Evolutionary conservation across 805 yeast genomes (phyloP).

Genomic region (Metschnikowia colocasiae): DNA sequence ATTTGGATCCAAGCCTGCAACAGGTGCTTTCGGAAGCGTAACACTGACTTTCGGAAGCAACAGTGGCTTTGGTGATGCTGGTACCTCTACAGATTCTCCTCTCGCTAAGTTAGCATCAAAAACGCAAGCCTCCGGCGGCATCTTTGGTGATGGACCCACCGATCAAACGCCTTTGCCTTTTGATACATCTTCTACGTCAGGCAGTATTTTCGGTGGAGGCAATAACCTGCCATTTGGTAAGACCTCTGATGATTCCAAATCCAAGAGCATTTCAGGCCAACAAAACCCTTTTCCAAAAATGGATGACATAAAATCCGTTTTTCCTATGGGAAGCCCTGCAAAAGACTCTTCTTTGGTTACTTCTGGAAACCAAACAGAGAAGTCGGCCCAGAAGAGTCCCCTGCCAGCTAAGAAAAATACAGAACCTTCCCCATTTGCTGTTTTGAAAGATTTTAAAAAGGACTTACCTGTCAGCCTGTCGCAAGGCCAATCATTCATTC

Average conservation of each 20-base stretch:
- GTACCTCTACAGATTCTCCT: background rate
- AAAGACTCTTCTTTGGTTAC: background rate
- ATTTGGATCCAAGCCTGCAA: conserved; percentile 10
- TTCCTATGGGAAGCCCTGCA: background rate
- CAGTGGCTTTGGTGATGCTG: background rate
- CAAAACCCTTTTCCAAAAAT: background rate
- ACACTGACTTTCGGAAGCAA: background rate
- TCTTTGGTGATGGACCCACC: background rate
- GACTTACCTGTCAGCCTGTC: background rate
- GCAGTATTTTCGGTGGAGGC: background rate
- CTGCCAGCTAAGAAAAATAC: too few relatives aligned
- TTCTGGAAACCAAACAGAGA: background rate
- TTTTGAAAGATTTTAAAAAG: background rate
- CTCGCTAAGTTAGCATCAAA: conserved; percentile 2
- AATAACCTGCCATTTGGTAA: background rate
- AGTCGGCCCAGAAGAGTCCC: background rate
- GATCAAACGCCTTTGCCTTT: background rate
- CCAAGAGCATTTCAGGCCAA: background rate
- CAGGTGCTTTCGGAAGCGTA: background rate
- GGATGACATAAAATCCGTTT: background rate
- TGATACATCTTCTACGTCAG: background rate
- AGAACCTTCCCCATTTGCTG: conserved; percentile 2
- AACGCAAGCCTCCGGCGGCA: background rate
- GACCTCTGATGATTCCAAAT: background rate
- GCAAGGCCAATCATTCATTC: background rate